These are phyloP conservation scores for Phyllostachys edulis DNA, from an alignment of 176 grass and related monocot genomes.

Conservation along the genomic window DNA sequence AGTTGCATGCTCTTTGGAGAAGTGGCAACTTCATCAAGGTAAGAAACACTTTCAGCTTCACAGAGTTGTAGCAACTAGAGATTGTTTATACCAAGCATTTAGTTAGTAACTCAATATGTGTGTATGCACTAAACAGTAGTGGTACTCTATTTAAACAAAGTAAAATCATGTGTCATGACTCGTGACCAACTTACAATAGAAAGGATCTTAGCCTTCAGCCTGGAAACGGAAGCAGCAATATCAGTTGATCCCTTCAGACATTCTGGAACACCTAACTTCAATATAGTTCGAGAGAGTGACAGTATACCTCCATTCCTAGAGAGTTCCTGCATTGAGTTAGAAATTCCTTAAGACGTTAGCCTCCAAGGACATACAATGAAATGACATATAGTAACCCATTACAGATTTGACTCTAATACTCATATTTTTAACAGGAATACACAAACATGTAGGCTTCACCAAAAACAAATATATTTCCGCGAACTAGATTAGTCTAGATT, in stretches of 20 bases:
- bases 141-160: not conserved
- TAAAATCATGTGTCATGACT: not conserved
- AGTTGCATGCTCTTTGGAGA: constrained; percentile 67
- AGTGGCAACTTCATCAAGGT: constrained; percentile 95
- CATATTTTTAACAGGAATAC: not conserved
- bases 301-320: constrained; percentile 92
- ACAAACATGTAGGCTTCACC: not conserved
- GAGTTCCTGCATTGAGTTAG: constrained; percentile 62
- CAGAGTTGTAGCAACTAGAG: constrained; percentile 86
- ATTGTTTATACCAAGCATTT: constrained; percentile 30
- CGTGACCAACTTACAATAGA: constrained; percentile 73
- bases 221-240: constrained; percentile 68
- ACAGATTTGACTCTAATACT: not conserved
- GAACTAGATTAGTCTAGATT: not conserved
- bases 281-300: constrained; percentile 62
- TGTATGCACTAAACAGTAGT: not conserved
- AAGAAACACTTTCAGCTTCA: constrained; percentile 94
- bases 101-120: constrained; percentile 19
- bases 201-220: constrained; percentile 87
- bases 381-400: not conserved
- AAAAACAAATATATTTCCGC: not conserved
- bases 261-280: constrained; percentile 73
- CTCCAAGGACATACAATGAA: constrained; percentile 12
- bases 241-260: constrained; percentile 69
- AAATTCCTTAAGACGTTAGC: constrained; percentile 21